Evolutionary conservation across 257 asterid species (phyloP), one percentile per base, ranked within the genome.

Genomic region (Verbascum thapsus): DNA sequence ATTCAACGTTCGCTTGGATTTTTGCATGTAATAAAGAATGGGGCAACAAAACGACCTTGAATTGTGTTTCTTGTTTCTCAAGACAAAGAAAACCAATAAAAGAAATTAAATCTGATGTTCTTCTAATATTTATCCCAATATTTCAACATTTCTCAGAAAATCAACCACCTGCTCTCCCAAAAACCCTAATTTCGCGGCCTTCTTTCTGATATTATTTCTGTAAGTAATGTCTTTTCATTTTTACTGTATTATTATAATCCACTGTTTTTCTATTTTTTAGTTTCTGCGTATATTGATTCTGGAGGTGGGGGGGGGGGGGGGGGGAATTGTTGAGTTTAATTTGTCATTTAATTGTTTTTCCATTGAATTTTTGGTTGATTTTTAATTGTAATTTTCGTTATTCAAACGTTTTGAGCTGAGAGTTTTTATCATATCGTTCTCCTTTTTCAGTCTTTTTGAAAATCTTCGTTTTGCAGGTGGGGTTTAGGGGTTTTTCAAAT

Each of bases 31-130:
- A 39, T 39, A 12, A 9, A 39, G n/a, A 39, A 0, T 8, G n/a
- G n/a, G 44, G 9, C 10, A 39, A 12, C 10, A 39, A 39, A 7
- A 8, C n/a, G 9, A 12, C 10, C 7, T 9, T 9, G 10, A 39
- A 39, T 8, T 39, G 23, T 1, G 8, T 63, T 63, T 63, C 68
- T 48, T 63, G 68, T 9, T 19, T 63, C 57, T 48, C 67, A 61
- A 63, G 58, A 35, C 58, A 63, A 37, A 15, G 4, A 8, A 49
- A n/a, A 11, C 17, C 2, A 17, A n/a, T n/a, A n/a, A n/a, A 49
- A 32, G 32, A 26, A 26, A 32, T 10, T 9, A 5, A 11, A 8
- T 10, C 1, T n/a, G 34, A 10, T 2, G 0, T 0, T 34, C 5
- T 13, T 35, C 15, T 3, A 13, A 17, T 56, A 47, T 4, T 26